Evolutionary conservation across 148 eudicot species (phyloP).

Genomic region (Arctostaphylos glauca): DNA sequence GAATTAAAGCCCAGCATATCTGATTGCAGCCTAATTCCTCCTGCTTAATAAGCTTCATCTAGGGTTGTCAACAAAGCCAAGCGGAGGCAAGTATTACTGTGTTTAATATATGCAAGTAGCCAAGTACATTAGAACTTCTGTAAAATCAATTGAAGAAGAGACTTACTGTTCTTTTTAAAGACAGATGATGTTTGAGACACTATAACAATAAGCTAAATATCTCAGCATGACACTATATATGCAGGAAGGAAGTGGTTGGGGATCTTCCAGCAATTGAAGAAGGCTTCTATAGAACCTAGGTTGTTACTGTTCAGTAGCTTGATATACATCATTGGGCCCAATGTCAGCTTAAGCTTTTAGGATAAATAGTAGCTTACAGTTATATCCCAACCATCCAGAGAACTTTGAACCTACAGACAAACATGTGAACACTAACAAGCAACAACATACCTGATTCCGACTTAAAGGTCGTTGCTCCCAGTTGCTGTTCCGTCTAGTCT

Average conservation of each 20-base stretch:
- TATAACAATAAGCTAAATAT: neutral
- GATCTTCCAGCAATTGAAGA: constrained; percentile 1
- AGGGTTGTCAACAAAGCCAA: neutral
- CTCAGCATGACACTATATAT: neutral
- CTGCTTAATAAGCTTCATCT: neutral
- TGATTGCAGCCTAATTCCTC: neutral
- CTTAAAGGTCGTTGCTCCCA: constrained; percentile 95
- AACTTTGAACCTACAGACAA: neutral
- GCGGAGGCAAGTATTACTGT: too few relatives aligned
- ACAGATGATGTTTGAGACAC: neutral
- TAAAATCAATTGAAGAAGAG: neutral
- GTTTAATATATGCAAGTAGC: neutral
- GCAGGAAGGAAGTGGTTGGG: neutral
- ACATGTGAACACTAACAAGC: constrained; percentile 8
- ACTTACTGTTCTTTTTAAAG: neutral
- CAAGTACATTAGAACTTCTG: neutral
- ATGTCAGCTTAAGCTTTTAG: neutral
- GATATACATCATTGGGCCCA: neutral
- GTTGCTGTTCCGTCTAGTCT: constrained; percentile 90
- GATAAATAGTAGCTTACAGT: neutral
- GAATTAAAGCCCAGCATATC: neutral
- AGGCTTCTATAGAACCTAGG: neutral
- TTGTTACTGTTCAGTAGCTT: neutral
- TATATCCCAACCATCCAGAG: neutral
- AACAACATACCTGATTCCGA: constrained; percentile 60